Evolutionary conservation across 441 rosid genomes (phyloP).

Genomic region (Euphorbia neoarborescens): DNA sequence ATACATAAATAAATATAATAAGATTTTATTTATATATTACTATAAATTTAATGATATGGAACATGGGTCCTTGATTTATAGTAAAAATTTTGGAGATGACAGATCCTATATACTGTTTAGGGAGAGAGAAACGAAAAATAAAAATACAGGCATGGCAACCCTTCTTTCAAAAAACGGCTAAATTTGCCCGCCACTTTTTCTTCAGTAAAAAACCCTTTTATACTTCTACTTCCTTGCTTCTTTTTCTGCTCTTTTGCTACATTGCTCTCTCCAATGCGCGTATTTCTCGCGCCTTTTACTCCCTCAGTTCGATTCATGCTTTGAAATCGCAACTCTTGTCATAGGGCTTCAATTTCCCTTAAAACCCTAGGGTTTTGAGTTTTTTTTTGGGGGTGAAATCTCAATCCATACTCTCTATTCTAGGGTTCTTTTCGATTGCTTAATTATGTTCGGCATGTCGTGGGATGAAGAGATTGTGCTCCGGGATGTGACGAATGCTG

Average conservation of each 20-base stretch:
- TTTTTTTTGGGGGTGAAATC: slow-evolving; percentile 10
- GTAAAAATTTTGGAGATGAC: too few species aligned
- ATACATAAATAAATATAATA: too few species aligned
- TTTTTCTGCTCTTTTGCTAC: not conserved
- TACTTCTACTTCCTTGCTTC: not conserved
- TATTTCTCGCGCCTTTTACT: not conserved
- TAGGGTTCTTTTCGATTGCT: slow-evolving; percentile 10
- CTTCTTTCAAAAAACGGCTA: slow-evolving; percentile 6
- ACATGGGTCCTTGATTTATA: too few species aligned
- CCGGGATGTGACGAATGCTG: slow-evolving; percentile 83
- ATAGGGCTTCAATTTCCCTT: slow-evolving; percentile 22
- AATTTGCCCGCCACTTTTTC: slow-evolving; percentile 36
- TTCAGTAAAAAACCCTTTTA: slow-evolving; percentile 18
- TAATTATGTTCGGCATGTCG: slow-evolving; percentile 35
- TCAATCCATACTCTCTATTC: slow-evolving; percentile 7
- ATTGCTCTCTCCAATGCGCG: not conserved
- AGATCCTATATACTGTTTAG: not conserved
- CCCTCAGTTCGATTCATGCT: not conserved
- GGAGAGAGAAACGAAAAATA: not conserved
- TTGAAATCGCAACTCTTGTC: not conserved
- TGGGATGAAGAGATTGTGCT: slow-evolving; percentile 68
- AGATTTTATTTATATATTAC: too few species aligned
- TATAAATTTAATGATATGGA: too few species aligned
- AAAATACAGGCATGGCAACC: not conserved
- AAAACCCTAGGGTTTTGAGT: slow-evolving; percentile 23